phyloP scores from a whole-genome alignment of 1,284 basidiomycete species.

The Malassezia arunalokei region DNA sequence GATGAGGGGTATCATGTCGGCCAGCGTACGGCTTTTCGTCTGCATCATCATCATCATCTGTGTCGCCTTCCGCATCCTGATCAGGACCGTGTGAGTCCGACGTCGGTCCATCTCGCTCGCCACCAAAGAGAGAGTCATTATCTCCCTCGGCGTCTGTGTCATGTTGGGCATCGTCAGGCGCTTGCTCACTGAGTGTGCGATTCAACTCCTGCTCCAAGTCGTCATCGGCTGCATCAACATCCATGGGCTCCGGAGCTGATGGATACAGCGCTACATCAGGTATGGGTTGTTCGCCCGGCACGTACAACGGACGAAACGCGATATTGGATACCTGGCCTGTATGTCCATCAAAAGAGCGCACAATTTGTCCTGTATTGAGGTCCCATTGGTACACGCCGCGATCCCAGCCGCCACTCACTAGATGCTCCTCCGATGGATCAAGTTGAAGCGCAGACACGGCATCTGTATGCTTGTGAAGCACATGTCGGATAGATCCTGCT shows the following conservation, averaged over 20 bases:
- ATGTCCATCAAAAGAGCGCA: constrained; percentile 68
- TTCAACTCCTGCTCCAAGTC: constrained; percentile 33
- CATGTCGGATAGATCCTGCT: constrained; percentile 66
- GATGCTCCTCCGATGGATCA: constrained; percentile 65
- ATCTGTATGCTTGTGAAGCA: constrained; percentile 58
- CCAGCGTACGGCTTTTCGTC: background rate
- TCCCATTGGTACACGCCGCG: constrained; percentile 97
- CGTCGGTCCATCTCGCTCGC: constrained; percentile 14
- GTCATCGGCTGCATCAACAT: constrained; percentile 19
- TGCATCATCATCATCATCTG: constrained; percentile 19
- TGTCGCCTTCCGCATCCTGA: constrained; percentile 19
- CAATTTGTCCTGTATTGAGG: constrained; percentile 72
- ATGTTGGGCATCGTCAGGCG: constrained; percentile 13
- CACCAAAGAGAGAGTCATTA: constrained; percentile 23
- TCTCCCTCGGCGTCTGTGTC: constrained; percentile 26
- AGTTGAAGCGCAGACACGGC: constrained; percentile 76
- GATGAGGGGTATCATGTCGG: background rate
- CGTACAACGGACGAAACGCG: constrained; percentile 57
- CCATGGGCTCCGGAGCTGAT: background rate
- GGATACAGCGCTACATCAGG: background rate
- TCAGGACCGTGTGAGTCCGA: constrained; percentile 15
- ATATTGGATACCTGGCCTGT: constrained; percentile 75
- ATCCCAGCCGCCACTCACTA: constrained; percentile 91
- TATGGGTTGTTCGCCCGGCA: background rate
- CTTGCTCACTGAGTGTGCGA: constrained; percentile 17